These are phyloP conservation scores for Ricinus communis DNA, from an alignment of 345 rosid genomes.

Conservation along the genomic window DNA sequence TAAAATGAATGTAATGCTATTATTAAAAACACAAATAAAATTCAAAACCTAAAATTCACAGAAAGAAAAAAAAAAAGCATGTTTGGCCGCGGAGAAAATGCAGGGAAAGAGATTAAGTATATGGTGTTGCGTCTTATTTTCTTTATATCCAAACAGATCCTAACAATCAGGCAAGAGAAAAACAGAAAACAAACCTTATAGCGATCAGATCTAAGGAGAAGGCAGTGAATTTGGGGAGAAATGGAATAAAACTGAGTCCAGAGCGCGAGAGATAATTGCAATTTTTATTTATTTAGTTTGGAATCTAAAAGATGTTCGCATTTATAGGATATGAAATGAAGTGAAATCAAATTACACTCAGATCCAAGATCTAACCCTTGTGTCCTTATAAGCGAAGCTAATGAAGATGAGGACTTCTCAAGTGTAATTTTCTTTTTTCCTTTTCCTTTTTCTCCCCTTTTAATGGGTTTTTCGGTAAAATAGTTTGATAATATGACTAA, in stretches of 20 bases:
- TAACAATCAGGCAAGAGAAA: not conserved
- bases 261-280: not conserved
- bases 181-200: constrained; percentile 4
- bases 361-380: too few species aligned
- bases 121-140: too few species aligned
- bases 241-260: not conserved
- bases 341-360: not conserved
- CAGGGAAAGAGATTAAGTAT: too few species aligned
- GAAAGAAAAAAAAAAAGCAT: too few species aligned
- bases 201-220: constrained; percentile 7
- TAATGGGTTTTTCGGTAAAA: too few species aligned
- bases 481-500: too few species aligned
- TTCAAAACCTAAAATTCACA: constrained; percentile 7
- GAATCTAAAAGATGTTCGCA: not conserved
- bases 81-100: too few species aligned
- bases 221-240: not conserved
- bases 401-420: too few species aligned
- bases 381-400: too few species aligned
- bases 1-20: not conserved
- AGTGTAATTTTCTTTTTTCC: too few species aligned
- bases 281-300: too few species aligned
- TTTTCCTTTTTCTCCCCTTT: too few species aligned
- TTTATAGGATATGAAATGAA: not conserved
- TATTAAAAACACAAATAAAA: not conserved
- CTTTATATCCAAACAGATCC: constrained; percentile 2